Evolutionary conservation across 2,329 filamentous ascomycete genomes (phyloP).

Genomic region (Pseudogymnoascus sp.): DNA sequence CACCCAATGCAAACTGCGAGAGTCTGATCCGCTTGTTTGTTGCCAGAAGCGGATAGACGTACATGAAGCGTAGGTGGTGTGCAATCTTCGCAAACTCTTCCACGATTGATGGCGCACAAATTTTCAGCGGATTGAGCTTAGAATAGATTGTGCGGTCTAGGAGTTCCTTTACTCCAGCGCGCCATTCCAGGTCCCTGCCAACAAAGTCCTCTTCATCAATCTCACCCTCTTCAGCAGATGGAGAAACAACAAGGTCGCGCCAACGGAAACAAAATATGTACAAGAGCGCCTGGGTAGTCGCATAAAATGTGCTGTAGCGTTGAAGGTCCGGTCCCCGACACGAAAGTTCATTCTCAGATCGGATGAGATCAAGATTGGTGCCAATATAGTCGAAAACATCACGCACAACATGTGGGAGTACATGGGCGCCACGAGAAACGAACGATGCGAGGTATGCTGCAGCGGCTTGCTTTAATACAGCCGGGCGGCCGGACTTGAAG

Average conservation of each 20-base stretch:
- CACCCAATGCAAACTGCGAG: conserved; percentile 57
- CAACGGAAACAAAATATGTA: conserved; percentile 93
- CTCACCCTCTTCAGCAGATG: conserved; percentile 47
- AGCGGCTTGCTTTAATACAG: conserved; percentile 71
- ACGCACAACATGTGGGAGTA: conserved; percentile 68
- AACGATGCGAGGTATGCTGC: conserved; percentile 92
- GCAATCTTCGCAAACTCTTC: conserved; percentile 84
- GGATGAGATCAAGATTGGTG: conserved; percentile 66
- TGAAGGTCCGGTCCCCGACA: conserved; percentile 76
- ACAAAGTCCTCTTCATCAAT: conserved; percentile 58
- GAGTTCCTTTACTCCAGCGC: conserved; percentile 62
- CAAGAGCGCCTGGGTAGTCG: conserved; percentile 59
- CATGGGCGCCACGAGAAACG: conserved; percentile 78
- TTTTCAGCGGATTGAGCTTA: conserved; percentile 87
- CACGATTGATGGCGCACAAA: conserved; percentile 86
- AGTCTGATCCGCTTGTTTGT: conserved; percentile 85
- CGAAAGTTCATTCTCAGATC: conserved; percentile 59
- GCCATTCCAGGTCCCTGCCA: conserved; percentile 70
- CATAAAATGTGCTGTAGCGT: conserved; percentile 62
- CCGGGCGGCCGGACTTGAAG: conserved; percentile 54
- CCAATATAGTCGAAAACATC: conserved; percentile 75
- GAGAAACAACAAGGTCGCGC: conserved; percentile 71
- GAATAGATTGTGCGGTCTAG: conserved; percentile 75
- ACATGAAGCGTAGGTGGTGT: conserved; percentile 78
- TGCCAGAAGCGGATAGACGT: conserved; percentile 80